These are phyloP conservation scores for Umbelopsis isabellina DNA, from an alignment of 192 early-diverging fungal genomes.

Conservation along the genomic window DNA sequence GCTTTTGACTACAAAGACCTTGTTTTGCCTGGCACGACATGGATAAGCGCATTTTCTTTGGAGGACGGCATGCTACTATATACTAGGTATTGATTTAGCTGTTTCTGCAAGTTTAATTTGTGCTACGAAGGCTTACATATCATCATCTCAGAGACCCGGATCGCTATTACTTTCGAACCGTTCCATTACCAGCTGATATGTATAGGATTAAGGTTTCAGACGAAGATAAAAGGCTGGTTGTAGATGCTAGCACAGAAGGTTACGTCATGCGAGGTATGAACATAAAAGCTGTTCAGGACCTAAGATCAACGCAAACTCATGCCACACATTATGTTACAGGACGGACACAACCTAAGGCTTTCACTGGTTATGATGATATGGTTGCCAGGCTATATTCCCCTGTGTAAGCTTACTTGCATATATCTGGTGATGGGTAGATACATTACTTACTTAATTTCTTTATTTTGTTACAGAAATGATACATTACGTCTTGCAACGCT, in stretches of 20 bases:
- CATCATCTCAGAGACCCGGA: slow-evolving; percentile 2
- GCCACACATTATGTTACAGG: neutral
- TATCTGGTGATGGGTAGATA: neutral
- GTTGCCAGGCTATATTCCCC: neutral
- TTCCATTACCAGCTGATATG: neutral
- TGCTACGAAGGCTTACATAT: neutral
- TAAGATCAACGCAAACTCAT: too few relatives aligned
- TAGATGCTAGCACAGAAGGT: neutral
- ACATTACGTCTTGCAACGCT: neutral
- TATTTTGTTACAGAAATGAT: neutral
- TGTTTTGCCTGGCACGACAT: slow-evolving; percentile 32
- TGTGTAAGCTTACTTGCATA: neutral
- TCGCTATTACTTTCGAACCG: slow-evolving; percentile 13
- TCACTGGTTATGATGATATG: neutral
- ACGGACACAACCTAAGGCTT: neutral
- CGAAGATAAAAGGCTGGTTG: neutral
- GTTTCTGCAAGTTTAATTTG: neutral
- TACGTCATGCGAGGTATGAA: slow-evolving; percentile 6
- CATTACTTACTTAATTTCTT: neutral
- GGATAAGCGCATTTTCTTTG: slow-evolving; percentile 29
- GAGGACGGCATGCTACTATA: slow-evolving; percentile 34
- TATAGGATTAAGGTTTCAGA: neutral
- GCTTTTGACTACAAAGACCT: slow-evolving; percentile 33
- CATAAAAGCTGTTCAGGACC: too few relatives aligned
- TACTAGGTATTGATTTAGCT: slow-evolving; percentile 26